Percentiles rank a stretch among this genome's conserved stretches.
Evolutionary conservation across 106 monocot genomes (phyloP).

Genomic region (Dioscorea dumetorum): DNA sequence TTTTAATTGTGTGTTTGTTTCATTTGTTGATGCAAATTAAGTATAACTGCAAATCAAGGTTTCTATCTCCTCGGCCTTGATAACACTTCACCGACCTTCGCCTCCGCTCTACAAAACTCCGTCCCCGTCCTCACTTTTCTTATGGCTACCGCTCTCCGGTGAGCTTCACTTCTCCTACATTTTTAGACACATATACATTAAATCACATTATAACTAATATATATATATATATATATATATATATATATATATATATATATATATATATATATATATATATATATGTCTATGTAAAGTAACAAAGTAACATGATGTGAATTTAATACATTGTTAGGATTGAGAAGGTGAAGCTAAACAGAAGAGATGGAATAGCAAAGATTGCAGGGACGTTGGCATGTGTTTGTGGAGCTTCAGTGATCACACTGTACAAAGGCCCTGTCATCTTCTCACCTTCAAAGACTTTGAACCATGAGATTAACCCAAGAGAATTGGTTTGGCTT

Average conservation of each 20-base stretch:
- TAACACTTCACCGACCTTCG: constrained; percentile 80
- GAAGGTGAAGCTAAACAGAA: constrained; percentile 62
- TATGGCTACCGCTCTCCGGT: constrained; percentile 76
- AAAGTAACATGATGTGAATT: background rate
- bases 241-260: too few relatives aligned
- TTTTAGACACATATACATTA: too few relatives aligned
- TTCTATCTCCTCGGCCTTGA: constrained; percentile 84
- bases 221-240: too few relatives aligned
- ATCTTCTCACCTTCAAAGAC: constrained; percentile 45
- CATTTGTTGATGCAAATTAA: constrained; percentile 2
- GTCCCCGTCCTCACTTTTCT: constrained; percentile 83
- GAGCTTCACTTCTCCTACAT: background rate
- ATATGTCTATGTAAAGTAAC: too few relatives aligned
- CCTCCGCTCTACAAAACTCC: constrained; percentile 91
- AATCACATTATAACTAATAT: too few relatives aligned
- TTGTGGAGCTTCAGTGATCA: constrained; percentile 77
- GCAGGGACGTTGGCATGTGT: constrained; percentile 73
- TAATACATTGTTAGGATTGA: constrained; percentile 44
- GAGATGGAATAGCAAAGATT: constrained; percentile 79
- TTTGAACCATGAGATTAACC: background rate
- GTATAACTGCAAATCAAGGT: constrained; percentile 84
- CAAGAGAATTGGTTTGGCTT: constrained; percentile 5
- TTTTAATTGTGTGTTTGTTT: background rate
- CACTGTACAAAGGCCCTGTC: constrained; percentile 83
- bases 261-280: too few relatives aligned